Percentiles rank a stretch among this genome's conserved stretches.
phyloP scores from a whole-genome alignment of 148 eudicot genomes.

The Suaeda aralocaspica region DNA sequence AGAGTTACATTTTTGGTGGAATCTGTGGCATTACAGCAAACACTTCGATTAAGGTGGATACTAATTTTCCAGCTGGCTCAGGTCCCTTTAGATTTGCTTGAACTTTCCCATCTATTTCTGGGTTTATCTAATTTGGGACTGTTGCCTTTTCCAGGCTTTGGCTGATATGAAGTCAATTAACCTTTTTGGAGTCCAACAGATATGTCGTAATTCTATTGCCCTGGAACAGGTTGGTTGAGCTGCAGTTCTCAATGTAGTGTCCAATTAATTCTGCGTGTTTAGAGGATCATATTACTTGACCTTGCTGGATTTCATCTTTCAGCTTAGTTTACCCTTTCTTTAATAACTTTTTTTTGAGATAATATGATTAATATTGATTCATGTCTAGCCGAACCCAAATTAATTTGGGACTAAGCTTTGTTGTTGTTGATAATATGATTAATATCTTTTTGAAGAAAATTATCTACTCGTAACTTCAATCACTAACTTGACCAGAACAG shows the following conservation, averaged over 20 bases:
- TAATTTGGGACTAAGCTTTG: too few relatives aligned
- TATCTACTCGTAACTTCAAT: not conserved
- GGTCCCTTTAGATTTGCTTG: not conserved
- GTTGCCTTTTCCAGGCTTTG: constrained; percentile 58
- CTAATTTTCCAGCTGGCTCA: constrained; percentile 12
- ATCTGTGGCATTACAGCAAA: constrained; percentile 85
- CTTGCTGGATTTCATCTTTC: constrained; percentile 1
- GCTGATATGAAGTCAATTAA: constrained; percentile 84
- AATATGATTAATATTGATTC: too few relatives aligned
- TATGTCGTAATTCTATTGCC: constrained; percentile 95
- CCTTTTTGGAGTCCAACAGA: constrained; percentile 98
- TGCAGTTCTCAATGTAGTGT: constrained; percentile 4
- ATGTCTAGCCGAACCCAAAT: too few relatives aligned
- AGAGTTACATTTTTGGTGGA: constrained; percentile 91
- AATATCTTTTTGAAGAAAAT: too few relatives aligned
- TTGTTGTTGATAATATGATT: too few relatives aligned
- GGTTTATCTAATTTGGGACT: constrained; percentile 17
- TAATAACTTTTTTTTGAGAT: not conserved
- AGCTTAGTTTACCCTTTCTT: not conserved
- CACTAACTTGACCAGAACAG: constrained; percentile 5
- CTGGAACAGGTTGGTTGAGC: constrained; percentile 71
- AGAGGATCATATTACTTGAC: not conserved
- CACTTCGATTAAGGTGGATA: constrained; percentile 73
- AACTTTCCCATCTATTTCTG: not conserved
- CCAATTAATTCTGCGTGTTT: not conserved